Evolutionary conservation across 2,329 filamentous ascomycete species (phyloP), one percentile per base, ranked within the genome.

Genomic region (Emericellopsis cladophorae): DNA sequence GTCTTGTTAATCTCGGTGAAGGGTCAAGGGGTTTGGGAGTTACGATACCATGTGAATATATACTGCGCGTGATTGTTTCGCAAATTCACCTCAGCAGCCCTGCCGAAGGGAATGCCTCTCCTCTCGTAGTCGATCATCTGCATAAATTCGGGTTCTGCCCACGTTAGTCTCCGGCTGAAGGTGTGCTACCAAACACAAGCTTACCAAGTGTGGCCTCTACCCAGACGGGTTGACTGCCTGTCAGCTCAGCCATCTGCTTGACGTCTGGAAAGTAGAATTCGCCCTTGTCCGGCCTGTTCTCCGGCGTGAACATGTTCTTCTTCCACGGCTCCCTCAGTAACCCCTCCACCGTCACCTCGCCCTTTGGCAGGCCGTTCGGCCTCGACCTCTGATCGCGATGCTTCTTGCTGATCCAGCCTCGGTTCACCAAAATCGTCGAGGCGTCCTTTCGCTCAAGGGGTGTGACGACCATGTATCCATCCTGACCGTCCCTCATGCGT

Each of bases 21-120:
- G n/a, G 21, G 14, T 24, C 11, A 31, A 22, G 23, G 39, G 41
- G 10, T 16, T 39, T 14, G 33, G 31, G 24, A 15, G 10, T 10
- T 33, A 63, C 79, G 55, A 29, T 76, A 96, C 92, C 92, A 98
- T 49, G 92, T 98, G 61, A 95, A 92, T 51, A 98, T 98, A 62
- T 98, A 98, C 68, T 96, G 92, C 48, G 86, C 80, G 62, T 98
- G 92, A 63, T 94, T 96, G 59, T 98, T 98, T 58, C 87, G 77
- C 55, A 98, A 67, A 58, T 93, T 94, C 45, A 98, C 89, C 63
- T 94, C 87, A 5, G 92, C 76, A 7, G 86, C 67, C 55, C 90
- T 75, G 12, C 89, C 92, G 56, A 95, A 90, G 2, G 92, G 92
- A 44, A 95, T 81, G 23, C 92, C 92, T 52, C 82, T 84, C 12